Evolutionary conservation across 2,329 filamentous ascomycete genomes (phyloP), one percentile per base, ranked within the genome.

Genomic region (Lecanicillium sp.): DNA sequence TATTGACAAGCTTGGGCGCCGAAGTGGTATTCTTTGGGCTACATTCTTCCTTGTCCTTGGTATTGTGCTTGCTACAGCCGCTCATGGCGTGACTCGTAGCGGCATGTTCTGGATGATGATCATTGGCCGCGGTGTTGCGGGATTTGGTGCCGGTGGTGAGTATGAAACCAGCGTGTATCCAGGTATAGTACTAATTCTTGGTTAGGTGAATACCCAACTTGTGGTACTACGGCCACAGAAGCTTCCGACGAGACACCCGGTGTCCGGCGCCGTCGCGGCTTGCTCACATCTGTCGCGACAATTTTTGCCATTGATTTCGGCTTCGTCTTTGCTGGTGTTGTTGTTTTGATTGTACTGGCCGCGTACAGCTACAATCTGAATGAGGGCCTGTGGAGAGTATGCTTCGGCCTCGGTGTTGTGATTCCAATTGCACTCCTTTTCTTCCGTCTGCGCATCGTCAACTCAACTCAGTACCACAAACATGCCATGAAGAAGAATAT

Each of bases 41-140:
- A 70, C 67, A 0, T 29, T 63, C 0, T 62, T 68, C 52, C 59
- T 71, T n/a, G 61, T 69, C 7, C 38, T 70, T 29, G 65, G 67
- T 4, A 58, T 64, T 2, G 59, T 69, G 2, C 45, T 71, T 11
- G 62, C 65, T 1, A 65, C 63, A 1, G 68, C 65, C 4, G 56
- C 64, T 0, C 52, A 64, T 41, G 67, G 67, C 5, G 45, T 53
- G 3, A 68, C 64, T 1, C 55, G 60, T 17, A 38, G 59, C 9
- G 64, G 63, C 37, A 68, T 71, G 62, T 65, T 69, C 35, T 70
- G 67, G 67, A 70, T 70, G 59, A 60, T 71, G 58, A 68, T 64
- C 0, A 51, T 70, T 16, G 61, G 65, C 2, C 59, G 69, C 19
- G 68, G 68, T 3, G 56, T 70, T 15, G 62, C 64, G 11, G 65